Percentiles rank a stretch among this genome's conserved stretches.
Conservation (phyloP, 352 stramenopile genomes). For the Phytophthora melonis region DNA sequence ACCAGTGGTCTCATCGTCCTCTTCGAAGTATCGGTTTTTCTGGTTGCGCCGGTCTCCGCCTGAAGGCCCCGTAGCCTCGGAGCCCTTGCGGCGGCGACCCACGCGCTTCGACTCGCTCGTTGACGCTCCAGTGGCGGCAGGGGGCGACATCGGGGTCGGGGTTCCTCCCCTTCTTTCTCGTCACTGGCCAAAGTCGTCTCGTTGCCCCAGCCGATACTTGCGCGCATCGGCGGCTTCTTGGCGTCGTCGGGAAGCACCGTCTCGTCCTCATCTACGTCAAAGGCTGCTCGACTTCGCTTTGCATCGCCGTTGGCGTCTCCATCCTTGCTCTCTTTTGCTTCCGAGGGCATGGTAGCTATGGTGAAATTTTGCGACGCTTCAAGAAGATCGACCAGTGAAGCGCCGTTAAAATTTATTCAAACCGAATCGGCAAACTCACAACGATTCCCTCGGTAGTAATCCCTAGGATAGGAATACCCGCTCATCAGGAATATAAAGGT, state of each 20-base stretch:
- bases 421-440: no score
- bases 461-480: no score
- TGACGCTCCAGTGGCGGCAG: constrained; percentile 13
- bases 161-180: constrained; percentile 32
- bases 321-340: constrained; percentile 44
- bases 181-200: constrained; percentile 42
- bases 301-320: constrained; percentile 14
- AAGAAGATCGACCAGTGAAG: constrained; percentile 18
- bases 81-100: constrained; percentile 67
- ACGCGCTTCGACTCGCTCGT: constrained; percentile 60
- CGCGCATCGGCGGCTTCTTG: constrained; percentile 60
- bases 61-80: constrained; percentile 33
- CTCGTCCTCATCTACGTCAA: constrained; percentile 64
- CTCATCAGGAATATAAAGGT: no score
- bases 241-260: constrained; percentile 48
- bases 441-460: no score
- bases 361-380: constrained; percentile 20
- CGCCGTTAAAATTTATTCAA: background rate
- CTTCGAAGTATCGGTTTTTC: constrained; percentile 83
- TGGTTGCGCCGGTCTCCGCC: constrained; percentile 47
- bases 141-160: constrained; percentile 19
- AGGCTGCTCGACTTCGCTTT: constrained; percentile 32
- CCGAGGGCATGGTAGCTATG: constrained; percentile 22
- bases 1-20: constrained; percentile 73
- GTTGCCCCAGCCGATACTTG: constrained; percentile 73